Percentiles rank a stretch among this genome's conserved stretches.
Evolutionary conservation across 331 rosid species (phyloP).

Genomic region (Malus hybrid): DNA sequence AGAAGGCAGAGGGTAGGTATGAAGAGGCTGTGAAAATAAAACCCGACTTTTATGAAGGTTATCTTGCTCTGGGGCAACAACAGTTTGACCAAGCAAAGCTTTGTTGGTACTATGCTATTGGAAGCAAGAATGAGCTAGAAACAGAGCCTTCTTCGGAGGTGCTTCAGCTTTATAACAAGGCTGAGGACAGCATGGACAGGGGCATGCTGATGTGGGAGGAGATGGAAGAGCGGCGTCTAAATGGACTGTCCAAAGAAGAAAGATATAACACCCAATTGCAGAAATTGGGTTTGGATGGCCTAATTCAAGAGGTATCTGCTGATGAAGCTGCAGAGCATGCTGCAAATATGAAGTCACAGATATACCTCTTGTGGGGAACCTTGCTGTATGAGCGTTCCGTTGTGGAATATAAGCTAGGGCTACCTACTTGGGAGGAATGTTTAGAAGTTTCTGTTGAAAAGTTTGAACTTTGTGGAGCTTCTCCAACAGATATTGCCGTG

Average conservation of each 20-base stretch:
- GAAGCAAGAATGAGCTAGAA: constrained; percentile 43
- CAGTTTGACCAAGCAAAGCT: constrained; percentile 93
- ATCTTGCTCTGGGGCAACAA: constrained; percentile 85
- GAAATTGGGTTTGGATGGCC: constrained; percentile 58
- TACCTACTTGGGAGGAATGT: constrained; percentile 98
- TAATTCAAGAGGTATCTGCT: constrained; percentile 50
- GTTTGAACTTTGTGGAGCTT: constrained; percentile 91
- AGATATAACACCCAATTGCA: constrained; percentile 38
- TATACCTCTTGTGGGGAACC: constrained; percentile 88
- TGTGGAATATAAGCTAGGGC: constrained; percentile 66
- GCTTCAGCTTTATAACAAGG: constrained; percentile 71
- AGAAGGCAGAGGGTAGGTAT: constrained; percentile 56
- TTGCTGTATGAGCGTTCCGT: constrained; percentile 83
- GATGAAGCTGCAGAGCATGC: constrained; percentile 75
- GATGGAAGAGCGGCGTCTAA: constrained; percentile 69
- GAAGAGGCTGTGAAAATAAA: constrained; percentile 75
- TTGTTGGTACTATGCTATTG: constrained; percentile 68
- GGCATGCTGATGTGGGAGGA: constrained; percentile 89
- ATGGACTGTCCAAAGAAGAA: constrained; percentile 70
- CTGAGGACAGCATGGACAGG: constrained; percentile 90
- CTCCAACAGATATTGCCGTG: constrained; percentile 82
- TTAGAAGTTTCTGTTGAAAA: constrained; percentile 85
- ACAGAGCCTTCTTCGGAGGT: constrained; percentile 50
- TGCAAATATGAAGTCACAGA: constrained; percentile 68
- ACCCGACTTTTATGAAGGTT: constrained; percentile 74